Conservation (phyloP, 2,329 filamentous ascomycete genomes). For the Diaporthe helianthi region DNA sequence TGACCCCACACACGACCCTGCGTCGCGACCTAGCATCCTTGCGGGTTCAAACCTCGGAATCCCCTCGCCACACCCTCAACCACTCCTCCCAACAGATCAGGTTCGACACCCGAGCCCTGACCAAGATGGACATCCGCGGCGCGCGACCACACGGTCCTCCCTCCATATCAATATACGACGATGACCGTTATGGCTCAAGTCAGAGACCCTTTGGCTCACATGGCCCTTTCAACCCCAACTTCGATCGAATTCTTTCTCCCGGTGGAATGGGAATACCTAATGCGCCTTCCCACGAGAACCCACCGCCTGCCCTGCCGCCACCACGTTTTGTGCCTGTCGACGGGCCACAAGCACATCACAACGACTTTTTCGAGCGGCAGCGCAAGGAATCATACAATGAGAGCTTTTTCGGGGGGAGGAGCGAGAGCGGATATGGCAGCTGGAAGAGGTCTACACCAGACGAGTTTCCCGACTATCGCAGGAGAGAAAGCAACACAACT, state of each 20-base stretch:
- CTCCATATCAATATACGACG: slow-evolving; percentile 31
- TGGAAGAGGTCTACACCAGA: slow-evolving; percentile 41
- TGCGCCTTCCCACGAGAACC: slow-evolving; percentile 43
- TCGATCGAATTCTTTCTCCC: slow-evolving; percentile 22
- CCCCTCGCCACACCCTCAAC: background rate
- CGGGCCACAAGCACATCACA: slow-evolving; percentile 43
- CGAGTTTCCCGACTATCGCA: slow-evolving; percentile 45
- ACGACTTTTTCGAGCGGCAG: slow-evolving; percentile 36
- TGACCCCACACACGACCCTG: background rate
- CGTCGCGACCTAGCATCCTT: background rate
- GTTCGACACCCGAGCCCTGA: background rate
- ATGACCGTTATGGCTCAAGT: slow-evolving; percentile 19
- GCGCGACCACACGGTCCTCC: slow-evolving; percentile 29
- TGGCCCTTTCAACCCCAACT: slow-evolving; percentile 28
- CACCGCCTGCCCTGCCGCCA: slow-evolving; percentile 56
- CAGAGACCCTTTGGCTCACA: slow-evolving; percentile 27
- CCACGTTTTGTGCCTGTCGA: slow-evolving; percentile 48
- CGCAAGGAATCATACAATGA: slow-evolving; percentile 40
- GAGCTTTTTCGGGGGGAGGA: slow-evolving; percentile 42
- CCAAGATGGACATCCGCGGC: slow-evolving; percentile 34
- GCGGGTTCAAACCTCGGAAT: background rate
- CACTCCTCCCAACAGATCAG: background rate
- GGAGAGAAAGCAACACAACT: slow-evolving; percentile 41
- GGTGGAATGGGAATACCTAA: slow-evolving; percentile 53
- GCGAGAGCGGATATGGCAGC: slow-evolving; percentile 49